These are phyloP conservation scores for Pelargonium australe DNA, from an alignment of 441 rosid species.

Conservation along the genomic window DNA sequence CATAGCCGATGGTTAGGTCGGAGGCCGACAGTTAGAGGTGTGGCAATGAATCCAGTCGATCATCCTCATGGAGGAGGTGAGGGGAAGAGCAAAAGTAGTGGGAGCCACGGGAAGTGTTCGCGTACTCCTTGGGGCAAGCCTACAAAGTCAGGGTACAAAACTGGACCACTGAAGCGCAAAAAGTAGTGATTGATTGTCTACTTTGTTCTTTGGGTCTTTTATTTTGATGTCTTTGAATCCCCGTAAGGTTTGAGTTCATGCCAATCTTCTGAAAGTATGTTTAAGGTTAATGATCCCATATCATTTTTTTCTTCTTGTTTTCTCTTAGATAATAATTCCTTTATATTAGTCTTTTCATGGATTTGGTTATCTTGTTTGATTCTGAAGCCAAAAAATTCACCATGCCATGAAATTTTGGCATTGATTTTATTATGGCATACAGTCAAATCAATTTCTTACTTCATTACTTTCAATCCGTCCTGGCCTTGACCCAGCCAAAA, in stretches of 20 bases:
- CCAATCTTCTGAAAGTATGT: neutral
- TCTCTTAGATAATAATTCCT: neutral
- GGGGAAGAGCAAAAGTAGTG: constrained; percentile 90
- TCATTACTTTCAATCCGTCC: neutral
- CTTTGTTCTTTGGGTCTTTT: neutral
- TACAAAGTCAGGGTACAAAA: constrained; percentile 66
- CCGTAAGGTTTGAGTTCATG: neutral
- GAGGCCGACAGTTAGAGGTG: constrained; percentile 79
- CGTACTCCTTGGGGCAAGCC: constrained; percentile 93
- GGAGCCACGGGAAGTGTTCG: constrained; percentile 55
- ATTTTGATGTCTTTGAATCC: neutral
- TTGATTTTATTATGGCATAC: neutral
- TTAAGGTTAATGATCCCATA: neutral
- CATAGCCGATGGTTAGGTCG: constrained; percentile 73
- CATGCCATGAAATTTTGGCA: neutral
- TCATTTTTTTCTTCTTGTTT: neutral
- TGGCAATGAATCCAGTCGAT: constrained; percentile 90
- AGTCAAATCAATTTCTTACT: neutral
- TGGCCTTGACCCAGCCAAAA: neutral
- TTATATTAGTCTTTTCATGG: neutral
- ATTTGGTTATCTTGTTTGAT: neutral
- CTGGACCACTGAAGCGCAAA: constrained; percentile 54
- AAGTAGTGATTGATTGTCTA: constrained; percentile 24
- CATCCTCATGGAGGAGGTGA: constrained; percentile 99
- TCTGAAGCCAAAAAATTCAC: neutral